phyloP scores from a whole-genome alignment of 75 land plant genomes.

The Pinus tabuliformis region DNA sequence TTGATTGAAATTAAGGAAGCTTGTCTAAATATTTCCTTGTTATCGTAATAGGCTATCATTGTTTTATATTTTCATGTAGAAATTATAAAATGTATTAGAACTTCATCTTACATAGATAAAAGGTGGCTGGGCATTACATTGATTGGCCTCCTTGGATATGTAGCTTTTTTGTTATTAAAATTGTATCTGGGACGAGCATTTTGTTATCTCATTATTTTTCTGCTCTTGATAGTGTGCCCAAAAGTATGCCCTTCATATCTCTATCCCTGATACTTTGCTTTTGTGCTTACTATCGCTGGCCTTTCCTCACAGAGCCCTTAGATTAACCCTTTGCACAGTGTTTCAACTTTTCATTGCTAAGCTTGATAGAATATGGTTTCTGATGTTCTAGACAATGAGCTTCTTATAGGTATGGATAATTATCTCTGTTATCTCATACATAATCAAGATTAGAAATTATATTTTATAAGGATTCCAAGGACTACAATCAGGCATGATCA shows the following conservation, averaged over 20 bases:
- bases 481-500: no score
- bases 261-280: not conserved
- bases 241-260: not conserved
- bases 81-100: no score
- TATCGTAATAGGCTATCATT: not conserved
- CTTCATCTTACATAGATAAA: no score
- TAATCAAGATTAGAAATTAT: not conserved
- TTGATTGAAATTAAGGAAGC: not conserved
- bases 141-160: not conserved
- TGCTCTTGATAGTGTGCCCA: not conserved
- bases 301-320: not conserved
- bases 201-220: not conserved
- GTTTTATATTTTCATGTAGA: no score
- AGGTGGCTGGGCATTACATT: no score
- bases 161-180: not conserved
- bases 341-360: not conserved
- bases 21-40: not conserved
- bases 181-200: not conserved
- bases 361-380: not conserved
- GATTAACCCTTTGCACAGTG: no score
- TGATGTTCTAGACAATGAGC: no score
- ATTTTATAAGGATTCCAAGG: not conserved
- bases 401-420: no score
- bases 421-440: not conserved
- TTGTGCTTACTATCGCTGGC: not conserved